Conservation (phyloP, 805 yeast species). For the Kregervanrija pseudodelftensis region DNA sequence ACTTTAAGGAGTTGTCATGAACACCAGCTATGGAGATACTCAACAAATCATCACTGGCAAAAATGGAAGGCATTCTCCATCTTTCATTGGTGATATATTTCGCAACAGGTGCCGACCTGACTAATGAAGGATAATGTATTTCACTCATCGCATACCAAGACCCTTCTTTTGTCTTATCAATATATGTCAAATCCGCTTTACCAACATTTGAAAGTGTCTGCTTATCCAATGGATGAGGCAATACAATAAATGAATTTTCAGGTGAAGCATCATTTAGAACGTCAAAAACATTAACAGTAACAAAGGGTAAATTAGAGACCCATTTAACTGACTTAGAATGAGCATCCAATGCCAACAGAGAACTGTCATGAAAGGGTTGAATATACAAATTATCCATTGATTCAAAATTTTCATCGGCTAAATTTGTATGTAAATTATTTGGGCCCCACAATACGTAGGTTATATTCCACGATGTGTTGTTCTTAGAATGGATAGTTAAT, state of each 20-base stretch:
- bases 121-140: conserved; percentile 69
- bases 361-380: conserved; percentile 76
- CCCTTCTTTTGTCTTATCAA: conserved; percentile 55
- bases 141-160: conserved; percentile 87
- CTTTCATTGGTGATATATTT: conserved; percentile 43
- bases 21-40: conserved; percentile 44
- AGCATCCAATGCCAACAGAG: conserved; percentile 68
- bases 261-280: conserved; percentile 34
- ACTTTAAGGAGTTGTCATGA: conserved; percentile 29
- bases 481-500: conserved; percentile 67
- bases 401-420: conserved; percentile 40
- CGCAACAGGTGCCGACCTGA: conserved; percentile 72
- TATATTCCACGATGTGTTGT: conserved; percentile 73
- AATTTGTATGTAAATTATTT: conserved; percentile 62
- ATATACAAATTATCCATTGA: conserved; percentile 71
- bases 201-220: not conserved
- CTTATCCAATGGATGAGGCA: conserved; percentile 60
- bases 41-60: conserved; percentile 32
- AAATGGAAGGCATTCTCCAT: conserved; percentile 34
- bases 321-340: conserved; percentile 68
- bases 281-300: conserved; percentile 76
- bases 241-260: conserved; percentile 37
- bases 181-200: conserved; percentile 42
- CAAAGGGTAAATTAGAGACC: conserved; percentile 66
- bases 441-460: conserved; percentile 90